Percentiles rank a stretch among this genome's conserved stretches.
Conservation (phyloP, 441 rosid genomes). For the Gossypium aridum region DNA sequence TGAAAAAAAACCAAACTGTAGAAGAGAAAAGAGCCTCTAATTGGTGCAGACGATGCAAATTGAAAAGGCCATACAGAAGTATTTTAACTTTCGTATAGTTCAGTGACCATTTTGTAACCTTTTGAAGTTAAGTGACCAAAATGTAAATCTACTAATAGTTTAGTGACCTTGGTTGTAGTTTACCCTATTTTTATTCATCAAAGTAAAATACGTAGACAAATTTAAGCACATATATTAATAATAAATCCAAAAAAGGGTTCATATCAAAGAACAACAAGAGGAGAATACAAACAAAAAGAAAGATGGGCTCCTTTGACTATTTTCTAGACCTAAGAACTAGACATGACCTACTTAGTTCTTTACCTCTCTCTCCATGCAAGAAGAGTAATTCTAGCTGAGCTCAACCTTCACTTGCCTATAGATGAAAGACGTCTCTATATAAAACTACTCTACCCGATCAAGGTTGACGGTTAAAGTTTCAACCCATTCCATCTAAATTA, state of each 20-base stretch:
- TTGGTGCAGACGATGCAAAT: background rate
- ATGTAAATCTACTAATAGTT: background rate
- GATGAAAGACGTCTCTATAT: background rate
- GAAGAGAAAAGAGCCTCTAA: background rate
- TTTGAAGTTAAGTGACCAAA: background rate
- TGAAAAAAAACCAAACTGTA: background rate
- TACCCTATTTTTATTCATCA: background rate
- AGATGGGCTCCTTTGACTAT: background rate
- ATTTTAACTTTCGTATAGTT: background rate
- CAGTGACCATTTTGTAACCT: background rate
- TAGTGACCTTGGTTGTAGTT: background rate
- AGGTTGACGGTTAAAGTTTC: background rate
- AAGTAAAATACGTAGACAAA: background rate
- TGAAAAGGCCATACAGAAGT: background rate
- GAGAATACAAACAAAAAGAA: background rate
- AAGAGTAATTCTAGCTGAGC: background rate
- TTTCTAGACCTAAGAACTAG: background rate
- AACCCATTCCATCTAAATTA: background rate
- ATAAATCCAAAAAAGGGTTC: conserved; percentile 1
- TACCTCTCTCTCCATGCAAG: background rate
- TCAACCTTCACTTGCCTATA: background rate
- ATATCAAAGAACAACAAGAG: background rate
- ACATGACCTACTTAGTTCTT: background rate
- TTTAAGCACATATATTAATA: background rate
- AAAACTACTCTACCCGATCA: background rate